Evolutionary conservation across 306 rosid genomes (phyloP), one percentile per base, ranked within the genome.

Genomic region (Gastrolobium villosum): DNA sequence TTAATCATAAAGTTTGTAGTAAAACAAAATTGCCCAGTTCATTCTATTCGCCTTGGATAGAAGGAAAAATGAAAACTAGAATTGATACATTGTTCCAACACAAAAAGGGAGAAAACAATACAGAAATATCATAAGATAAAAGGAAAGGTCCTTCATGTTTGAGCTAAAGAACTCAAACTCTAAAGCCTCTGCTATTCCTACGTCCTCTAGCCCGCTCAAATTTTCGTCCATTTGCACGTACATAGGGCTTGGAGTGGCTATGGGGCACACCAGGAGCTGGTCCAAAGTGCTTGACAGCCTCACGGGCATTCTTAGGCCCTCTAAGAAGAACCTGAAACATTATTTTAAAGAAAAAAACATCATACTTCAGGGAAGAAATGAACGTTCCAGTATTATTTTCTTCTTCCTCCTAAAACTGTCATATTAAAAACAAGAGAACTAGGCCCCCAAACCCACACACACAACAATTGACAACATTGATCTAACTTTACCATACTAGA

Each of bases 181-280:
- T 87, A 74, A 86, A 89, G 59, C 93, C 93, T 61, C 39, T 85
- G 83, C 93, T 89, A 70, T 89, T 89, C 34, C 93, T 86, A 30
- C 65, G 86, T 31, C 93, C 93, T 75, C 90, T 82, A 48, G 93
- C 90, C 41, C 63, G 59, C 87, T 86, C 90, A 59, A 84, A 83
- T 20, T 89, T 89, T 35, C 93, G 74, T 57, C 90, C 89, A 39
- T 81, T 84, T 2, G 89, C 3, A 44, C 88, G 88, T 6, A 87
- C 85, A 72, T 84, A 87, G 14, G 93, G 93, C 78, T 89, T 89
- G 77, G 90, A 80, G 80, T 89, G 86, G 74, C 93, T 80, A 70
- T 89, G 93, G 37, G 93, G 93, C 57, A 89, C 93, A 78, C 93
- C 93, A 67, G 93, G 90, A 28, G 90, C 93, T 28, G 89, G 86